Conservation (phyloP, 202 grass and related monocot species). For the Musa balbisiana region DNA sequence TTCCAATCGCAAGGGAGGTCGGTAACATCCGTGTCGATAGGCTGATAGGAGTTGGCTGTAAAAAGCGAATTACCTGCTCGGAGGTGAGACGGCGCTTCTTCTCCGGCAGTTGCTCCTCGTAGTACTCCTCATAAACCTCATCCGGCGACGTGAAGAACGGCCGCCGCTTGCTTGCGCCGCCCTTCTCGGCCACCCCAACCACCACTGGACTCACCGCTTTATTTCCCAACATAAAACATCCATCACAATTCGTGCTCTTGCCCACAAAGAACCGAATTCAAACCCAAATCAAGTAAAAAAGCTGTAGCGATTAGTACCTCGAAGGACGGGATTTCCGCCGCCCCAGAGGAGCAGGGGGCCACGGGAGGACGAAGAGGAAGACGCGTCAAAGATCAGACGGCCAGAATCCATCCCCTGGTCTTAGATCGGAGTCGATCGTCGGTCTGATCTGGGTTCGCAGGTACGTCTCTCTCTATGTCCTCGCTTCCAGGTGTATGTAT, state of each 20-base stretch:
- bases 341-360: conserved; percentile 77
- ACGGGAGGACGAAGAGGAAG: conserved; percentile 25
- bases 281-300: background rate
- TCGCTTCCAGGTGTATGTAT: background rate
- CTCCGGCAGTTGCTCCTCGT: conserved; percentile 80
- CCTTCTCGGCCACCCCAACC: conserved; percentile 36
- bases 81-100: conserved; percentile 89
- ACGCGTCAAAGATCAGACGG: conserved; percentile 48
- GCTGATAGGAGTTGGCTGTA: background rate
- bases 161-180: conserved; percentile 36
- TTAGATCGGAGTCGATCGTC: conserved; percentile 8
- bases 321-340: conserved; percentile 41
- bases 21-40: background rate
- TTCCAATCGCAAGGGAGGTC: background rate
- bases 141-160: conserved; percentile 87
- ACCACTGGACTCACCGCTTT: conserved; percentile 46
- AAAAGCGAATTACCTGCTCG: conserved; percentile 43
- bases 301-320: conserved; percentile 42
- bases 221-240: conserved; percentile 28
- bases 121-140: conserved; percentile 90
- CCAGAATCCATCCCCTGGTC: conserved; percentile 45
- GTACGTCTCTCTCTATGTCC: conserved; percentile 14
- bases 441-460: conserved; percentile 5
- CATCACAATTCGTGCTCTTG: background rate
- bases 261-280: background rate